phyloP scores from a whole-genome alignment of 2,329 filamentous ascomycete species.

The Diaporthe vaccinii region DNA sequence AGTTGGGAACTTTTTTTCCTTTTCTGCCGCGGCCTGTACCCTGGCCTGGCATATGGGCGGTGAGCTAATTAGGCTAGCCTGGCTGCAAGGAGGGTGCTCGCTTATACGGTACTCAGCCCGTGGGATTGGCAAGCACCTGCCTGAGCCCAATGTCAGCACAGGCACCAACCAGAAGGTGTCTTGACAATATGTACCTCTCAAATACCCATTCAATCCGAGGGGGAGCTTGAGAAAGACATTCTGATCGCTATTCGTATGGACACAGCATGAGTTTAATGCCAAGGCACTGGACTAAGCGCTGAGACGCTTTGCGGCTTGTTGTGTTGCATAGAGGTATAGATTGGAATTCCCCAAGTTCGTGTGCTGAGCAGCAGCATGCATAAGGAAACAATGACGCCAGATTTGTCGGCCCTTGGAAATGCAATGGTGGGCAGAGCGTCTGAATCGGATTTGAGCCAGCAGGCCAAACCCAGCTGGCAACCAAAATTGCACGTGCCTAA shows the following conservation, averaged over 20 bases:
- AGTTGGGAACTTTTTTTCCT: conserved; percentile 42
- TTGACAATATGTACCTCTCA: not conserved
- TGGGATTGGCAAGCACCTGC: not conserved
- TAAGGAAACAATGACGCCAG: not conserved
- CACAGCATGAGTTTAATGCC: too few species aligned
- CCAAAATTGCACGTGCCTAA: not conserved
- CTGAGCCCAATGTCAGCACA: not conserved
- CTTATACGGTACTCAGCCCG: not conserved
- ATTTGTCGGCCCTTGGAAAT: not conserved
- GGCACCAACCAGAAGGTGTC: not conserved
- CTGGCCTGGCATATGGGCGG: conserved; percentile 26
- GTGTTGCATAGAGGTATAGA: not conserved
- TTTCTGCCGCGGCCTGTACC: conserved; percentile 38
- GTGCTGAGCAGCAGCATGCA: not conserved
- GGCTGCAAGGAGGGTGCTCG: conserved; percentile 21
- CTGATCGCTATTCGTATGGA: not conserved
- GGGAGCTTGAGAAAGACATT: not conserved
- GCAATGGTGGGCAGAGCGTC: not conserved
- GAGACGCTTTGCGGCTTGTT: not conserved
- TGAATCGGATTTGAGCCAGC: not conserved
- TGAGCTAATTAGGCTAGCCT: conserved; percentile 10
- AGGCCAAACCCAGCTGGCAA: not conserved
- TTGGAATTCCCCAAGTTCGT: not conserved
- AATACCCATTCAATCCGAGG: not conserved
- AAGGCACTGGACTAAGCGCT: not conserved